A percentile compares a stretch with the other conserved stretches of the same genome.
These are phyloP conservation scores for Lasiodiplodia citricola DNA, from an alignment of 2,329 filamentous ascomycete species.

Conservation along the genomic window DNA sequence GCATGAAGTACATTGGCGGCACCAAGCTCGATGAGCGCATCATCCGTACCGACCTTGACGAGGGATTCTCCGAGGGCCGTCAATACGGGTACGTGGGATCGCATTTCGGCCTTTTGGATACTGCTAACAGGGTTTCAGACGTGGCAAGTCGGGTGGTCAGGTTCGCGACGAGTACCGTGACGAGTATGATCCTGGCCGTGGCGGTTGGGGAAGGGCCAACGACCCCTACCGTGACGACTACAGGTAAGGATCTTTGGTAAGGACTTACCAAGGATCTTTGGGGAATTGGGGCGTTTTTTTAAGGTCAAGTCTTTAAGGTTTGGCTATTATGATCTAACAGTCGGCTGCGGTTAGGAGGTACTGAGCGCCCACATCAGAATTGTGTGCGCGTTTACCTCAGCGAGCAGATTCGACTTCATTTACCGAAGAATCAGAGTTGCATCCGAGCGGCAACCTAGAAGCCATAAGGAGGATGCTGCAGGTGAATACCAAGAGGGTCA, in stretches of 20 bases:
- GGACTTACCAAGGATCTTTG: background rate
- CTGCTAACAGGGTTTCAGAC: slow-evolving; percentile 47
- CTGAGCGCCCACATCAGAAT: background rate
- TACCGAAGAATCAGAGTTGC: slow-evolving; percentile 7
- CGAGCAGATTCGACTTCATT: background rate
- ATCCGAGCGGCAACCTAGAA: background rate
- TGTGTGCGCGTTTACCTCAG: background rate
- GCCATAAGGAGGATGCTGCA: slow-evolving; percentile 2
- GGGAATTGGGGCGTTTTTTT: background rate
- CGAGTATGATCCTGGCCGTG: slow-evolving; percentile 93
- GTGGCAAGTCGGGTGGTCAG: slow-evolving; percentile 94
- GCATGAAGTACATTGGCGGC: slow-evolving; percentile 97
- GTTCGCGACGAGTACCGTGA: slow-evolving; percentile 97
- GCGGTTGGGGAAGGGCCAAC: slow-evolving; percentile 82
- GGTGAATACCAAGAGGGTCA: background rate
- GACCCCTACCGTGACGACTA: slow-evolving; percentile 36
- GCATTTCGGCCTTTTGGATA: background rate
- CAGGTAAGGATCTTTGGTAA: slow-evolving; percentile 19
- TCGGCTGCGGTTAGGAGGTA: background rate
- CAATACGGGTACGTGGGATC: slow-evolving; percentile 75
- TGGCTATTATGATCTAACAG: background rate
- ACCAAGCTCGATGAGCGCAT: slow-evolving; percentile 98
- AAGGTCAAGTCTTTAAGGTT: slow-evolving; percentile 5
- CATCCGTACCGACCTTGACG: slow-evolving; percentile 93
- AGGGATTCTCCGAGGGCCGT: slow-evolving; percentile 92